Percentiles rank a stretch among this genome's conserved stretches.
These are phyloP conservation scores for Astraeus odoratus DNA, from an alignment of 768 basidiomycete genomes.

Conservation along the genomic window DNA sequence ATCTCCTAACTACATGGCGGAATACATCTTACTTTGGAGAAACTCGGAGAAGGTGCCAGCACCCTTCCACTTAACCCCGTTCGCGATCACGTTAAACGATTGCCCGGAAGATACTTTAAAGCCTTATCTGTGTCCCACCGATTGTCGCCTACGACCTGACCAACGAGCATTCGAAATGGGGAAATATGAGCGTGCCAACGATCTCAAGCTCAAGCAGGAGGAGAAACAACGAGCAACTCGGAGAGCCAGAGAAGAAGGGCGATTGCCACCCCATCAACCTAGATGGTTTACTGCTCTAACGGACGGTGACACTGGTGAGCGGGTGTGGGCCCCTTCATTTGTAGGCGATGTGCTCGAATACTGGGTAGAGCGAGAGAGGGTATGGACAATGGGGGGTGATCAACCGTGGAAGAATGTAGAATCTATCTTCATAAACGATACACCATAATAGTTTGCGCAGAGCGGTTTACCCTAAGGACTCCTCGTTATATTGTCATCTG, in stretches of 20 bases:
- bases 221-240: constrained; percentile 71
- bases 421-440: constrained; percentile 71
- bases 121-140: constrained; percentile 78
- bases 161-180: constrained; percentile 93
- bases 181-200: constrained; percentile 76
- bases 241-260: constrained; percentile 67
- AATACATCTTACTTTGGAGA: constrained; percentile 86
- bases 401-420: constrained; percentile 63
- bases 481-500: too few species aligned
- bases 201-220: constrained; percentile 73
- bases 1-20: constrained; percentile 43
- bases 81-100: constrained; percentile 88
- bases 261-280: constrained; percentile 63
- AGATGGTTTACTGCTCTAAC: constrained; percentile 83
- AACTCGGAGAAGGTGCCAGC: constrained; percentile 79
- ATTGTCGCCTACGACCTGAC: constrained; percentile 88
- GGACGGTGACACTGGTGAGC: constrained; percentile 84
- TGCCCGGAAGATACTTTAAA: constrained; percentile 64
- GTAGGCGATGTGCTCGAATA: constrained; percentile 58
- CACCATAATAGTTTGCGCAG: too few species aligned
- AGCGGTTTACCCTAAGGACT: neutral
- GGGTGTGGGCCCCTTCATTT: constrained; percentile 74
- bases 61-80: constrained; percentile 95
- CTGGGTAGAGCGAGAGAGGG: constrained; percentile 72
- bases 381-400: constrained; percentile 38